Conservation (phyloP, 2,329 filamentous ascomycete species). For the Biscogniauxia mediterranea region DNA sequence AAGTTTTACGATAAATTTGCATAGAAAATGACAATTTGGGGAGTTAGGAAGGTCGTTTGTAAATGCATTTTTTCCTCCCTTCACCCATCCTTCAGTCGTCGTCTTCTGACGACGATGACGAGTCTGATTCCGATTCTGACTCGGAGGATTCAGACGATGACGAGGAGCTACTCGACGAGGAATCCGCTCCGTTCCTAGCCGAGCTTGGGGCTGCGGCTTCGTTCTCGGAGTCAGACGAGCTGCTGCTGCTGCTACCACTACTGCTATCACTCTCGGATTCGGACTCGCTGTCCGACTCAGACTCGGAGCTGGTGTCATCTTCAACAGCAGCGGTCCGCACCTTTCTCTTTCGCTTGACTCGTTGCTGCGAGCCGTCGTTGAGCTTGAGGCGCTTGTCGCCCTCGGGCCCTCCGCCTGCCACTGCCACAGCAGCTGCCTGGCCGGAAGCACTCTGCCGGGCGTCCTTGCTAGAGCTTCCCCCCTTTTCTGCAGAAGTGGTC, state of each 20-base stretch:
- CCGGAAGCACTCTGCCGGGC: slow-evolving; percentile 13
- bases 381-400: slow-evolving; percentile 41
- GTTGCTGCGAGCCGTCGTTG: slow-evolving; percentile 43
- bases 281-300: slow-evolving; percentile 34
- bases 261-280: slow-evolving; percentile 34
- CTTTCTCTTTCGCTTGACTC: slow-evolving; percentile 52
- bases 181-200: slow-evolving; percentile 19
- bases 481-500: slow-evolving; percentile 20
- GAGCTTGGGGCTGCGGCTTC: slow-evolving; percentile 16
- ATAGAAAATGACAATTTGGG: too few relatives aligned
- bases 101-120: slow-evolving; percentile 32
- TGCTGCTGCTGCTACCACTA: slow-evolving; percentile 21
- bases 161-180: slow-evolving; percentile 42
- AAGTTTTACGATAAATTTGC: background rate
- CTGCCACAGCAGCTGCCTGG: slow-evolving; percentile 13
- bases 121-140: slow-evolving; percentile 32
- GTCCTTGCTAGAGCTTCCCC: slow-evolving; percentile 7
- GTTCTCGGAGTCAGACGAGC: slow-evolving; percentile 27
- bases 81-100: slow-evolving; percentile 22
- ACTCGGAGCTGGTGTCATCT: slow-evolving; percentile 37
- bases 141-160: slow-evolving; percentile 35
- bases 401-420: slow-evolving; percentile 18
- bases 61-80: background rate
- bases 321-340: slow-evolving; percentile 46
- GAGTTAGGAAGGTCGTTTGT: too few relatives aligned